phyloP scores from a whole-genome alignment of 352 stramenopile species.

The Phytophthora vignae region DNA sequence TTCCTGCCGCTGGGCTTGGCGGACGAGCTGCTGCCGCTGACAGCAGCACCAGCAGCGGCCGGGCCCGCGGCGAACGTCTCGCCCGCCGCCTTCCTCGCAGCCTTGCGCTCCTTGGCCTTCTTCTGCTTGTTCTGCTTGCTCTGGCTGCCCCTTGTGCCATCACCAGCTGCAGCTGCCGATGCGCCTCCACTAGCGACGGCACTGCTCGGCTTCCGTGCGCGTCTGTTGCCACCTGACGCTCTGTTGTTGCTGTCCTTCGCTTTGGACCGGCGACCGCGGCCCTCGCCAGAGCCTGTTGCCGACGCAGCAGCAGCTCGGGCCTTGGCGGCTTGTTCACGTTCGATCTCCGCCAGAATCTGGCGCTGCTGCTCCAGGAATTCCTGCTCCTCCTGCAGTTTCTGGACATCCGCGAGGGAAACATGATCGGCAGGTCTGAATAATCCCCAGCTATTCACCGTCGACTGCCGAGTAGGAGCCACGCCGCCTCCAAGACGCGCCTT shows the following conservation, averaged over 20 bases:
- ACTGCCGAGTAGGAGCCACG: constrained; percentile 35
- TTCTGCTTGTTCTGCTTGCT: constrained; percentile 45
- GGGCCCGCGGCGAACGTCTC: constrained; percentile 28
- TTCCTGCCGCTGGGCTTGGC: constrained; percentile 10
- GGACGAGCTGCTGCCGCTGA: neutral
- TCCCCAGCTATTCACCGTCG: constrained; percentile 79
- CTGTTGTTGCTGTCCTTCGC: constrained; percentile 16
- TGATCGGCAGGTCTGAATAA: constrained; percentile 50
- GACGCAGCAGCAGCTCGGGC: constrained; percentile 17
- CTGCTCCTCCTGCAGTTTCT: constrained; percentile 70
- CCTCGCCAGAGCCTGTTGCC: neutral
- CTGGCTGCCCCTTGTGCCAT: constrained; percentile 18
- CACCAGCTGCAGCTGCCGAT: too few species aligned
- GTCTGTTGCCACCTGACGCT: constrained; percentile 8
- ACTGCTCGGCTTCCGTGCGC: constrained; percentile 27
- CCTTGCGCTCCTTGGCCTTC: constrained; percentile 44
- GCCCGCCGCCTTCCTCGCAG: constrained; percentile 36
- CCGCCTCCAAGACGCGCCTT: constrained; percentile 50
- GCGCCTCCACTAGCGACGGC: neutral
- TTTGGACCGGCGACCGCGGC: constrained; percentile 11
- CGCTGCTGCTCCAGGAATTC: constrained; percentile 70
- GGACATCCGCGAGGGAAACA: constrained; percentile 71
- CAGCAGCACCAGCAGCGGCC: neutral
- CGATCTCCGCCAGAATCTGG: constrained; percentile 71
- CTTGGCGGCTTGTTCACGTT: constrained; percentile 44